Evolutionary conservation across 2,329 filamentous ascomycete genomes (phyloP).

Genomic region (Zymoseptoria ardabiliae): DNA sequence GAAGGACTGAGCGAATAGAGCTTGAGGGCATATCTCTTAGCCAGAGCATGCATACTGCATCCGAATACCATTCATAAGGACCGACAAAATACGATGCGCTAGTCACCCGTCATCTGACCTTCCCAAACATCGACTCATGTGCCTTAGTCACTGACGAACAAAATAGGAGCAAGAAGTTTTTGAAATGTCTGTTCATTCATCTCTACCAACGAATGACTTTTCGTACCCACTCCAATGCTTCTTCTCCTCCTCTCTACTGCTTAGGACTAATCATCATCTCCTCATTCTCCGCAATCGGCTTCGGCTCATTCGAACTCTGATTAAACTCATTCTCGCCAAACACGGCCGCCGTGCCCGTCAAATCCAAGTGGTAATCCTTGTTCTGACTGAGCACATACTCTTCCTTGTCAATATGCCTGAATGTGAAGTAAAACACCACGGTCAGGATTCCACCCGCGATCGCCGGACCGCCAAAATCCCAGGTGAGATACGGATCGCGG

Average conservation of each 20-base stretch:
- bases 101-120: not conserved
- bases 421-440: slow-evolving; percentile 42
- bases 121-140: too few species aligned
- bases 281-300: slow-evolving; percentile 7
- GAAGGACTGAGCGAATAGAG: not conserved
- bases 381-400: slow-evolving; percentile 19
- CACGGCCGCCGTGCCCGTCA: slow-evolving; percentile 6
- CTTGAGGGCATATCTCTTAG: not conserved
- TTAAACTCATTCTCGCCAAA: slow-evolving; percentile 8
- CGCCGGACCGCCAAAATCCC: slow-evolving; percentile 44
- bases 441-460: slow-evolving; percentile 44
- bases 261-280: slow-evolving; percentile 13
- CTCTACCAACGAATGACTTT: not conserved
- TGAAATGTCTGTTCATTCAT: too few species aligned
- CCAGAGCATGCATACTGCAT: not conserved
- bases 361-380: slow-evolving; percentile 5
- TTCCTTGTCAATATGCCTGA: slow-evolving; percentile 35
- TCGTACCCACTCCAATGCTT: not conserved
- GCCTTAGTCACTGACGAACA: too few species aligned
- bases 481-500: slow-evolving; percentile 42
- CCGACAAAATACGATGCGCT: not conserved
- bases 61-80: not conserved
- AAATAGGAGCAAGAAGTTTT: too few species aligned
- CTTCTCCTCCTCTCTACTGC: slow-evolving; percentile 3
- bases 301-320: slow-evolving; percentile 4